A percentile compares a stretch with the other conserved stretches of the same genome.
phyloP scores from a whole-genome alignment of 2,329 filamentous ascomycete species.

The Cadophora malorum region DNA sequence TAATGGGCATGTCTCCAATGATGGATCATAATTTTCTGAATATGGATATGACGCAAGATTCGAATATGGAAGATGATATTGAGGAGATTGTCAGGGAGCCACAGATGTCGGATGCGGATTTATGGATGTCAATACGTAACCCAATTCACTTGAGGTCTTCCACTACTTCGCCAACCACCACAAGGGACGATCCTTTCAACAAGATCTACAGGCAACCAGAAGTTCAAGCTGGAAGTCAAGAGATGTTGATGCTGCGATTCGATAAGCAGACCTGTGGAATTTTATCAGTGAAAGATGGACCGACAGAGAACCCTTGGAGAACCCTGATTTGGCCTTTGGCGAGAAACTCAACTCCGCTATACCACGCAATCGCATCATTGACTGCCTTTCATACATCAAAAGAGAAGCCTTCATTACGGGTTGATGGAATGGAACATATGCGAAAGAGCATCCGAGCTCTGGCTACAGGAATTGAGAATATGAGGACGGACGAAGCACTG shows the following conservation, averaged over 20 bases:
- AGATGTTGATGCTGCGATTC: slow-evolving; percentile 68
- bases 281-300: slow-evolving; percentile 72
- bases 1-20: slow-evolving; percentile 34
- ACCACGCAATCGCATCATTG: slow-evolving; percentile 72
- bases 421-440: slow-evolving; percentile 73
- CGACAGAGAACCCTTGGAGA: slow-evolving; percentile 74
- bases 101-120: slow-evolving; percentile 37
- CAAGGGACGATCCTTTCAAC: slow-evolving; percentile 36
- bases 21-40: slow-evolving; percentile 37
- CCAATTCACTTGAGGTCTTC: slow-evolving; percentile 38
- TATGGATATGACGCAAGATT: slow-evolving; percentile 38
- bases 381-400: slow-evolving; percentile 71
- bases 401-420: slow-evolving; percentile 60
- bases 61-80: slow-evolving; percentile 53
- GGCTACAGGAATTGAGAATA: slow-evolving; percentile 64
- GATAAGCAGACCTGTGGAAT: slow-evolving; percentile 73
- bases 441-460: slow-evolving; percentile 66
- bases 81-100: slow-evolving; percentile 59
- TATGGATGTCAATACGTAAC: slow-evolving; percentile 38
- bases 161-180: slow-evolving; percentile 33
- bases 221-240: slow-evolving; percentile 59
- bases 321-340: slow-evolving; percentile 74
- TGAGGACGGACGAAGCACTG: slow-evolving; percentile 68
- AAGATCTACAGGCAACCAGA: slow-evolving; percentile 53
- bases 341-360: slow-evolving; percentile 66